Evolutionary conservation across 1,139 yeast genomes (phyloP).

Genomic region (Yamadazyma dendronema): DNA sequence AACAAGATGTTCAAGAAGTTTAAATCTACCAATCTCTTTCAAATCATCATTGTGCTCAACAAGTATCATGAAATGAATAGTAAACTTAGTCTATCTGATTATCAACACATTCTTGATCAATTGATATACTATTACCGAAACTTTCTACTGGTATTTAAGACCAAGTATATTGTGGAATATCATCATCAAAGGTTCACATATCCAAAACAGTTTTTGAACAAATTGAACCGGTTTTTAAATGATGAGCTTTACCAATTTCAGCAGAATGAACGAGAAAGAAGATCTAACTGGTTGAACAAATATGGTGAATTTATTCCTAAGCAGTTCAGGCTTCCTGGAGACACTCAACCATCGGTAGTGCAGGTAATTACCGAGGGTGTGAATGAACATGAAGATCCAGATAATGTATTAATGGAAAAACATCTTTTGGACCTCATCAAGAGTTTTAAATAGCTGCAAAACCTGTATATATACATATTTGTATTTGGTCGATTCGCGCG

Average conservation of each 20-base stretch:
- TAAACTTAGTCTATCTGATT: conserved; percentile 21
- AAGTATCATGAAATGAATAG: conserved; percentile 17
- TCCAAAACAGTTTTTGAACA: conserved; percentile 35
- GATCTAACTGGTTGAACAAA: conserved; percentile 36
- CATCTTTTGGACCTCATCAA: conserved; percentile 23
- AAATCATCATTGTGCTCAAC: conserved; percentile 21
- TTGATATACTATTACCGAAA: conserved; percentile 38
- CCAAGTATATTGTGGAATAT: conserved; percentile 39
- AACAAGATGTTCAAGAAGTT: conserved; percentile 17
- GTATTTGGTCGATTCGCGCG: too few relatives aligned
- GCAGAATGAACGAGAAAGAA: conserved; percentile 33
- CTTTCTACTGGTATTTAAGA: conserved; percentile 32
- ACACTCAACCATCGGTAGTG: conserved; percentile 37
- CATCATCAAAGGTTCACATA: conserved; percentile 42
- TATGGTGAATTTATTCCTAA: conserved; percentile 46
- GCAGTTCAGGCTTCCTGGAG: conserved; percentile 43
- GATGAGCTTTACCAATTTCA: conserved; percentile 34
- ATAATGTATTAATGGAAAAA: conserved; percentile 22
- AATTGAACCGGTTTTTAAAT: conserved; percentile 32
- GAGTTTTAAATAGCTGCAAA: conserved; percentile 8
- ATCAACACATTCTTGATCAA: conserved; percentile 28
- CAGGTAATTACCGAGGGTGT: conserved; percentile 47
- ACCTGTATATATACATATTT: too few relatives aligned
- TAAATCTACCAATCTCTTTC: conserved; percentile 26
- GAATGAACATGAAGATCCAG: conserved; percentile 23